These are phyloP conservation scores for Rubia tinctorum DNA, from an alignment of 305 asterid species.

Conservation along the genomic window DNA sequence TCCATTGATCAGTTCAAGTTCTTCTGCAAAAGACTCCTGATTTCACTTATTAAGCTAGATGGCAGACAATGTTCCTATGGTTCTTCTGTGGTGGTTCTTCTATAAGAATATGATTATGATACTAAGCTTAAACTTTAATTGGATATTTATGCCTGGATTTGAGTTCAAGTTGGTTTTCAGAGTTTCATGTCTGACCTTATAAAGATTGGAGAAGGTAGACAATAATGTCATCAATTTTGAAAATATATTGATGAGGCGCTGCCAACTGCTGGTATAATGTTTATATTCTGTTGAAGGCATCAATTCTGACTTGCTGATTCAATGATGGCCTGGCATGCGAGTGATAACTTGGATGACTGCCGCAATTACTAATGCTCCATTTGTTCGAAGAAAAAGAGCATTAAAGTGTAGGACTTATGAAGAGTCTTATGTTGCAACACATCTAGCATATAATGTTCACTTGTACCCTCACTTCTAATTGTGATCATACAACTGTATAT, in stretches of 20 bases:
- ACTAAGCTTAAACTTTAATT: not conserved
- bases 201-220: slow-evolving; percentile 1
- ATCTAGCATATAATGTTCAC: not conserved
- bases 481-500: not conserved
- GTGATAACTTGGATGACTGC: not conserved
- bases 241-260: not conserved
- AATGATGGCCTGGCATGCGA: not conserved
- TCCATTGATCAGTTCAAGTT: too few species aligned
- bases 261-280: not conserved
- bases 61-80: not conserved
- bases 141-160: not conserved
- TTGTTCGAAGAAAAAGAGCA: not conserved
- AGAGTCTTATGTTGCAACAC: not conserved
- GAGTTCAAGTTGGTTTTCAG: not conserved
- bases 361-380: not conserved
- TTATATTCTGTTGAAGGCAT: not conserved
- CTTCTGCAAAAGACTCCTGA: too few species aligned
- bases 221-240: not conserved
- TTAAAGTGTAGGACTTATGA: not conserved
- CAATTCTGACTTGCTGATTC: not conserved
- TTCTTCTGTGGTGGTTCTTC: too few species aligned
- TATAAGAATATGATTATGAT: not conserved
- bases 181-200: not conserved
- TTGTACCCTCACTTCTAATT: slow-evolving; percentile 4
- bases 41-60: not conserved